These are phyloP conservation scores for Suhomyces canberraensis DNA, from an alignment of 805 yeast genomes.

Conservation along the genomic window DNA sequence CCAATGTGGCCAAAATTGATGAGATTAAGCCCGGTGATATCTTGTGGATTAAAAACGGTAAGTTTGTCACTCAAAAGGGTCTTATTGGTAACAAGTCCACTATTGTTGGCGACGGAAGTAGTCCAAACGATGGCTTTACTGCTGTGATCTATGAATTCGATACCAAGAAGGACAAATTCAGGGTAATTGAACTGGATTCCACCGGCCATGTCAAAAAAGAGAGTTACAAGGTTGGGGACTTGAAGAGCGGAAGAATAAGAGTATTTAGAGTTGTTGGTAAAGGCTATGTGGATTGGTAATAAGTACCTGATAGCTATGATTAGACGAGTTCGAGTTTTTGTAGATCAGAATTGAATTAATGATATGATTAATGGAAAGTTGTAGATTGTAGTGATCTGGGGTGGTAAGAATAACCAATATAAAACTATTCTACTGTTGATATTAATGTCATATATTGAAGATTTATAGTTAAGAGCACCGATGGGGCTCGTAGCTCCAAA, in stretches of 20 bases:
- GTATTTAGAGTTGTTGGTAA: constrained; percentile 79
- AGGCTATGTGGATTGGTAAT: constrained; percentile 68
- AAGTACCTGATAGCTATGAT: too few species aligned
- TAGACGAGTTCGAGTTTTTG: too few species aligned
- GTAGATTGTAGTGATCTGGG: too few species aligned
- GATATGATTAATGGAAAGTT: too few species aligned
- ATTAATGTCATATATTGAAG: too few species aligned
- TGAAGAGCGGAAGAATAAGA: constrained; percentile 74
- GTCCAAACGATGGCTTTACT: constrained; percentile 24
- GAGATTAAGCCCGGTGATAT: constrained; percentile 83
- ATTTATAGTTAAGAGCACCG: too few species aligned
- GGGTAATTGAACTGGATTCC: constrained; percentile 57
- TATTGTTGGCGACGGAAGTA: constrained; percentile 55
- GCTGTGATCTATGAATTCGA: constrained; percentile 75
- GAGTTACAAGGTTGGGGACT: constrained; percentile 64
- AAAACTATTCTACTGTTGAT: too few species aligned
- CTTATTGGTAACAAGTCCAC: constrained; percentile 30
- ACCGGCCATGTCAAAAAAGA: constrained; percentile 54
- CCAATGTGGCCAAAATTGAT: constrained; percentile 47
- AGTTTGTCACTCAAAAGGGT: constrained; percentile 68
- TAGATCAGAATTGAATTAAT: too few species aligned
- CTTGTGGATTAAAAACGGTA: constrained; percentile 69
- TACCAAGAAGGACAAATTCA: constrained; percentile 62
- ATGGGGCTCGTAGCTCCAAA: too few species aligned
- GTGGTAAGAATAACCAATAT: too few species aligned